phyloP scores from a whole-genome alignment of 257 asterid species.

The Capsicum chinense region DNA sequence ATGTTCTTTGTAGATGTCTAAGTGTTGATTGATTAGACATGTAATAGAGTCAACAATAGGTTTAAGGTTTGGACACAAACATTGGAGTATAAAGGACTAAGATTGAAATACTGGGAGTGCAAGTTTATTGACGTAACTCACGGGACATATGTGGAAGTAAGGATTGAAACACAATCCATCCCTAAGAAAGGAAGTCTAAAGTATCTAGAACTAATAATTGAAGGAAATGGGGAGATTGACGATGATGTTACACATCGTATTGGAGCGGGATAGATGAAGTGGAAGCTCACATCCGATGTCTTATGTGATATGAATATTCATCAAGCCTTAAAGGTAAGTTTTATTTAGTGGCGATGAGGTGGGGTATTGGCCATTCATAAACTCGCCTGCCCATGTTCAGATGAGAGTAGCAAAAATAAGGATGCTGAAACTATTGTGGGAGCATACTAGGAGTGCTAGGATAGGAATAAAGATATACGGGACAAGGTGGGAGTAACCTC shows the following conservation, averaged over 20 bases:
- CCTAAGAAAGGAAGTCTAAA: neutral
- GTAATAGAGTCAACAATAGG: neutral
- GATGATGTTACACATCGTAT: neutral
- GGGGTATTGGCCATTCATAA: neutral
- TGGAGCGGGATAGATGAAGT: neutral
- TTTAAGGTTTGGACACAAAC: neutral
- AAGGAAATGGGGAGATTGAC: neutral
- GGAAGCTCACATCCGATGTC: neutral
- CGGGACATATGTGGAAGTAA: neutral
- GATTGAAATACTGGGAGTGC: neutral
- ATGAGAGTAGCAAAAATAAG: neutral
- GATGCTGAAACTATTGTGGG: neutral
- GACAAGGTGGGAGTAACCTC: neutral
- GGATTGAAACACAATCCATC: neutral
- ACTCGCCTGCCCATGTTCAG: neutral
- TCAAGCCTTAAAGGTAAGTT: neutral
- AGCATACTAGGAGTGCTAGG: neutral
- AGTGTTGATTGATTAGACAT: neutral
- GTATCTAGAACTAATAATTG: neutral
- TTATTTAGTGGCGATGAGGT: neutral
- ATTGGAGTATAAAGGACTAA: neutral
- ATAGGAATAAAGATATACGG: neutral
- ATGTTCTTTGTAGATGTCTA: neutral
- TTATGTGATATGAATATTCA: neutral
- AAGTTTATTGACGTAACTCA: neutral